phyloP scores from a whole-genome alignment of 805 yeast genomes.

The Lipomyces mesembrius region DNA sequence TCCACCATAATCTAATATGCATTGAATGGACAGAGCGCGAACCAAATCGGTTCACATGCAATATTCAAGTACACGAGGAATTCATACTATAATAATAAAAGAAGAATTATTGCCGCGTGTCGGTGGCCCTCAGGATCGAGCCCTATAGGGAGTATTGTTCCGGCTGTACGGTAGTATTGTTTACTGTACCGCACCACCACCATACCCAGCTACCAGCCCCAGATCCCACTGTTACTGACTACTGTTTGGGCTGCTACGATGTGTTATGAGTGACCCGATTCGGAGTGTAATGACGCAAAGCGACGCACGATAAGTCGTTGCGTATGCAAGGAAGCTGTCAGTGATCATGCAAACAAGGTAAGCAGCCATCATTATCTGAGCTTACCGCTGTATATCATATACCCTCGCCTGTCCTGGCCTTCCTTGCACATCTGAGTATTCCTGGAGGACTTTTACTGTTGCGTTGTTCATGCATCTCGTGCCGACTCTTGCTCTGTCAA shows the following conservation, averaged over 20 bases:
- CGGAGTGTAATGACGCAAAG: not conserved
- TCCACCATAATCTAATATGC: too few species aligned
- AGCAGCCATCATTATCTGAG: not conserved
- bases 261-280: not conserved
- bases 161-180: not conserved
- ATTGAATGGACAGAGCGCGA: not conserved
- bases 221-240: not conserved
- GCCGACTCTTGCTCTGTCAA: not conserved
- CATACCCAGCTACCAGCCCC: not conserved
- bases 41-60: too few species aligned
- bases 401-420: not conserved
- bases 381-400: not conserved
- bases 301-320: not conserved
- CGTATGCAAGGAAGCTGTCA: not conserved
- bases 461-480: not conserved
- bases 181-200: not conserved
- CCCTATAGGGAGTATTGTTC: not conserved
- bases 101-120: not conserved
- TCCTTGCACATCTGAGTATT: not conserved
- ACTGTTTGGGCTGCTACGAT: not conserved
- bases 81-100: not conserved
- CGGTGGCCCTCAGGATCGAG: not conserved
- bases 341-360: not conserved
- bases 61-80: not conserved
- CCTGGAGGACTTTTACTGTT: not conserved